Evolutionary conservation across 2,329 filamentous ascomycete species (phyloP).

Genomic region (Aspergillus costaricaensis): DNA sequence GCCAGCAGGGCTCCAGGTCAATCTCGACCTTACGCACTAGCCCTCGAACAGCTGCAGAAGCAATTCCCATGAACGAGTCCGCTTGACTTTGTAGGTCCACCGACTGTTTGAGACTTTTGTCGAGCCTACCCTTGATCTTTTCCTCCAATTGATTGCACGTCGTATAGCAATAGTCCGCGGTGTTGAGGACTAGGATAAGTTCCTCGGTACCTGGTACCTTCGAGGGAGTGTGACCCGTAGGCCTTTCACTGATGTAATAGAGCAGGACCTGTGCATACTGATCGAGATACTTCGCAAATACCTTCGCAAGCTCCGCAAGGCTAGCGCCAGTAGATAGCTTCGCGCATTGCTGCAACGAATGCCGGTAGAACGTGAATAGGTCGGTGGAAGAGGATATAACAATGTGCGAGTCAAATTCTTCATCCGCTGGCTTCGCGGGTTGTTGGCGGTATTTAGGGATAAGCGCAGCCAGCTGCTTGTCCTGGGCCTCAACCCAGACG

Average conservation of each 20-base stretch:
- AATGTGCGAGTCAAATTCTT: slow-evolving; percentile 87
- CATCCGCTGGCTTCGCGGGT: slow-evolving; percentile 75
- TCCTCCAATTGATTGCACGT: slow-evolving; percentile 94
- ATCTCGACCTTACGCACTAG: slow-evolving; percentile 82
- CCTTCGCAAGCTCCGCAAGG: slow-evolving; percentile 79
- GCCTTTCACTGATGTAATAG: slow-evolving; percentile 65
- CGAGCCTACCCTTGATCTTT: slow-evolving; percentile 88
- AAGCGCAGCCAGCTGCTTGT: slow-evolving; percentile 78
- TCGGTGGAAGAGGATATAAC: slow-evolving; percentile 95
- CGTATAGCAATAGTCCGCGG: slow-evolving; percentile 93
- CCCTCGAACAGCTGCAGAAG: slow-evolving; percentile 79
- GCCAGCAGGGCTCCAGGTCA: slow-evolving; percentile 83
- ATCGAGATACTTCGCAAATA: slow-evolving; percentile 89
- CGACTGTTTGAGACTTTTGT: slow-evolving; percentile 70
- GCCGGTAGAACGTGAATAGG: slow-evolving; percentile 94
- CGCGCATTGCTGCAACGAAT: slow-evolving; percentile 89
- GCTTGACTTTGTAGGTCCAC: slow-evolving; percentile 92
- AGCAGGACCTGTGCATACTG: slow-evolving; percentile 92
- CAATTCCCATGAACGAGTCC: slow-evolving; percentile 93
- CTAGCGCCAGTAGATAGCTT: slow-evolving; percentile 91
- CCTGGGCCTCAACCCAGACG: slow-evolving; percentile 95
- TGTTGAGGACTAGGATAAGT: slow-evolving; percentile 85
- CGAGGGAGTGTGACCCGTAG: slow-evolving; percentile 57
- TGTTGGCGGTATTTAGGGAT: slow-evolving; percentile 87
- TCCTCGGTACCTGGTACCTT: slow-evolving; percentile 65